Evolutionary conservation across 805 yeast species (phyloP), one percentile per base, ranked within the genome.

Genomic region (Candida michaelii): DNA sequence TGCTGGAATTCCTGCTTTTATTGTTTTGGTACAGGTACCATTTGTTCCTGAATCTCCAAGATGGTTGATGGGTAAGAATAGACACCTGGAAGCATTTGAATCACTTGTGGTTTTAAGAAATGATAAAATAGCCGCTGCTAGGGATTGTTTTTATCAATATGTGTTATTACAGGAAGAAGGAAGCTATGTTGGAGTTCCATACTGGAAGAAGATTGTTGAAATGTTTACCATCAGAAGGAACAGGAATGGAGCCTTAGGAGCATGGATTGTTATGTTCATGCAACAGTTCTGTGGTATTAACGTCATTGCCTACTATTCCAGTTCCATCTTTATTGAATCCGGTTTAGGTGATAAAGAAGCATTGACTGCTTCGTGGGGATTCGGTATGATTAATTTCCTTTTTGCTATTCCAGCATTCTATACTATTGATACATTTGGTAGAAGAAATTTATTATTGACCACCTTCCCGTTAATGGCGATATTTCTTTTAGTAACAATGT

Each of bases 251-350:
- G 80, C 87, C 4, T 52, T 83, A 45, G 95, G 87, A 40, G 80
- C 95, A 3, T 83, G 83, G 76, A 76, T 87, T 50, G 88, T 82
- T 46, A 88, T 89, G 80, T 85, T 87, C 58, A 83, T 84, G 88
- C 96, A 88, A 68, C 95, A 88, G 61, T 85, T 87, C 67, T 88
- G 95, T 66, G 96, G 96, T 52, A 79, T 88, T 62, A 88, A 88
- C 58, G 91, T 87, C 39, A 86, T 88, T 63, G 91, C 95, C 13
- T 85, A 86, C 65, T 88, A 85, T 62, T 84, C 91, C 0, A 82
- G 93, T 0, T 73, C 85, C 9, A 87, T 88, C 44, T 88, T 88
- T 65, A 62, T 74, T 18, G 74, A 81, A 44, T 79, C 89, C 12
- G 85, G 84, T 27, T 82, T 83, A 61, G 63, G 76, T 23, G 79